A percentile compares a stretch with the other conserved stretches of the same genome.
phyloP scores from a whole-genome alignment of 2,329 filamentous ascomycete genomes.

The Trichoderma endophyticum region DNA sequence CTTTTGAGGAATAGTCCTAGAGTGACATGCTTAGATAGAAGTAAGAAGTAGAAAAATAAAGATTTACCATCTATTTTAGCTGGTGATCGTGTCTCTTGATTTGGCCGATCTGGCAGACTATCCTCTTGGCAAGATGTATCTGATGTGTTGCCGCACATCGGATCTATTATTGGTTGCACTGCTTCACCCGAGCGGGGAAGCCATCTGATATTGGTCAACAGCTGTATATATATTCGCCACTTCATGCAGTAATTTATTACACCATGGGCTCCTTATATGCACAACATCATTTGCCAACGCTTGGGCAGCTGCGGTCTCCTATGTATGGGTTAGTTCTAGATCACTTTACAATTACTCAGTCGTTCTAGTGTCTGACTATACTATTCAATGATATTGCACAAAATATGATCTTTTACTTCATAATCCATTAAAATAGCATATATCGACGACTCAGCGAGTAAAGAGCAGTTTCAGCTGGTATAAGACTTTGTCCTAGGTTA shows the following conservation, averaged over 20 bases:
- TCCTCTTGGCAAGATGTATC: neutral
- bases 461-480: neutral
- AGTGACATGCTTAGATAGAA: neutral
- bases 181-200: neutral
- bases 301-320: neutral
- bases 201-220: neutral
- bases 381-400: neutral
- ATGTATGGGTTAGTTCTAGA: neutral
- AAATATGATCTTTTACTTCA: neutral
- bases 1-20: neutral
- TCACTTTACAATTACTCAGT: neutral
- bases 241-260: neutral
- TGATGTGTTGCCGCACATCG: neutral
- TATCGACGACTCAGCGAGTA: neutral
- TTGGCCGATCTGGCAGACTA: neutral
- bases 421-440: neutral
- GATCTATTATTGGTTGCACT: neutral
- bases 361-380: accelerated
- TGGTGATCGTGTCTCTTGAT: neutral
- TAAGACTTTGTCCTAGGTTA: neutral
- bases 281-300: neutral
- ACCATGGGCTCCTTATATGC: neutral
- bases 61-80: neutral
- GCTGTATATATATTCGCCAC: neutral
- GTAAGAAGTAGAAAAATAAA: too few relatives aligned